These are phyloP conservation scores for Usnea hakonensis DNA, from an alignment of 495 filamentous ascomycete genomes.

Conservation along the genomic window DNA sequence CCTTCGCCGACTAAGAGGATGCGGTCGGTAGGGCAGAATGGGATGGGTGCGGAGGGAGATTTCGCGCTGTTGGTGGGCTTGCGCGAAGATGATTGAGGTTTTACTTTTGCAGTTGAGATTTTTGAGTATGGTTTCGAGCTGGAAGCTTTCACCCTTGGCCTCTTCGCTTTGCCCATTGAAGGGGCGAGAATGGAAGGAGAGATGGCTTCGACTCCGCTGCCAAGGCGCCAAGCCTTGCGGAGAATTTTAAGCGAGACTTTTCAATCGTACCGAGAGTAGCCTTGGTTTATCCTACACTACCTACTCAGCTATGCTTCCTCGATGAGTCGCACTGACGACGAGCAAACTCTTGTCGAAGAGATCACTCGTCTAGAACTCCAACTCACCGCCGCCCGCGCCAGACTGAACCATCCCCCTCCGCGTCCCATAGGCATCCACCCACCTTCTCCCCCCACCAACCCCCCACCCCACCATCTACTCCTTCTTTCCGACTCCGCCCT, in stretches of 20 bases:
- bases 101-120: not conserved
- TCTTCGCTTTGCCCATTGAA: constrained; percentile 23
- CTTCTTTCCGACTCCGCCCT: constrained; percentile 93
- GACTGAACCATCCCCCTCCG: too few species aligned
- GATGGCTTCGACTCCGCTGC: not conserved
- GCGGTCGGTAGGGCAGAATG: constrained; percentile 60
- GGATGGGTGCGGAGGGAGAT: constrained; percentile 16
- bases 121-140: constrained; percentile 12
- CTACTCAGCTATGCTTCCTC: constrained; percentile 4
- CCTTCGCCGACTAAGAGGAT: constrained; percentile 87
- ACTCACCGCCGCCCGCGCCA: constrained; percentile 32
- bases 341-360: constrained; percentile 40
- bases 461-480: constrained; percentile 65
- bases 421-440: too few species aligned
- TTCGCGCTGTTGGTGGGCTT: constrained; percentile 8
- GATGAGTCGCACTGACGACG: constrained; percentile 19
- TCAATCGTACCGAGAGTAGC: not conserved
- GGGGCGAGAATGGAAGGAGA: not conserved
- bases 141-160: constrained; percentile 10
- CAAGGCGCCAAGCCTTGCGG: not conserved
- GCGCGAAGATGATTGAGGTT: not conserved
- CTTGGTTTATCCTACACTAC: not conserved
- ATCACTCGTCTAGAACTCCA: constrained; percentile 45
- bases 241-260: not conserved
- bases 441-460: not conserved